Evolutionary conservation across 2,329 filamentous ascomycete species (phyloP).

Genomic region (Domatiomyces globalis): DNA sequence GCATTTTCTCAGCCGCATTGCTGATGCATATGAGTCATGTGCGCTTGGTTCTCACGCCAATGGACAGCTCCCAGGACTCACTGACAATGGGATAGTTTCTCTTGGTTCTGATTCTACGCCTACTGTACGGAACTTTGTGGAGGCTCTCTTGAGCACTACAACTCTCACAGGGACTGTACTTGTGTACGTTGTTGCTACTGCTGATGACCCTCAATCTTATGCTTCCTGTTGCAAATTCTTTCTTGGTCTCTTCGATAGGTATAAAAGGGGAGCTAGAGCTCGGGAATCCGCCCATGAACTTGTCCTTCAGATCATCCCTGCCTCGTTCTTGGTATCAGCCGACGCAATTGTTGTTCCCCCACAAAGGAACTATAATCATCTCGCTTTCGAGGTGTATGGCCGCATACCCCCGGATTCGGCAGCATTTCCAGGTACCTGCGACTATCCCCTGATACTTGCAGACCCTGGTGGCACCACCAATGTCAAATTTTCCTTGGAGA

Average conservation of each 20-base stretch:
- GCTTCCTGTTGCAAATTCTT: constrained; percentile 23
- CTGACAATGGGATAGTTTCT: constrained; percentile 25
- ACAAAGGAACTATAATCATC: constrained; percentile 32
- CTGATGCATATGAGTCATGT: constrained; percentile 42
- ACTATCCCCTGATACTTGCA: constrained; percentile 41
- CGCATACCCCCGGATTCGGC: constrained; percentile 34
- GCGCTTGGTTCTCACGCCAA: constrained; percentile 40
- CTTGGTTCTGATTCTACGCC: constrained; percentile 25
- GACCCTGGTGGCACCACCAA: constrained; percentile 35
- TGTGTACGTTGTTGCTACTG: constrained; percentile 44
- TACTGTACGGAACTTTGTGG: constrained; percentile 27
- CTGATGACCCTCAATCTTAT: constrained; percentile 16
- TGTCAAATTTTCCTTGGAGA: constrained; percentile 41
- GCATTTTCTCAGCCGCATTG: constrained; percentile 39
- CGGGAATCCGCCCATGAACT: constrained; percentile 30
- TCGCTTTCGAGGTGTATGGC: constrained; percentile 45
- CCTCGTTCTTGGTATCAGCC: constrained; percentile 39
- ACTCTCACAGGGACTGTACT: constrained; percentile 33
- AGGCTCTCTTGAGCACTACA: constrained; percentile 23
- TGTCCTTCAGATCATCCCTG: constrained; percentile 44
- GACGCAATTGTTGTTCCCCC: constrained; percentile 39
- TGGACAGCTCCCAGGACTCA: constrained; percentile 28
- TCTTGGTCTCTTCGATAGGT: constrained; percentile 41
- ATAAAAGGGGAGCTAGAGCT: constrained; percentile 21
- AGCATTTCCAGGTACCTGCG: constrained; percentile 28